Conservation (phyloP, 1,284 basidiomycete species). For the Ustilago xerochloae region DNA sequence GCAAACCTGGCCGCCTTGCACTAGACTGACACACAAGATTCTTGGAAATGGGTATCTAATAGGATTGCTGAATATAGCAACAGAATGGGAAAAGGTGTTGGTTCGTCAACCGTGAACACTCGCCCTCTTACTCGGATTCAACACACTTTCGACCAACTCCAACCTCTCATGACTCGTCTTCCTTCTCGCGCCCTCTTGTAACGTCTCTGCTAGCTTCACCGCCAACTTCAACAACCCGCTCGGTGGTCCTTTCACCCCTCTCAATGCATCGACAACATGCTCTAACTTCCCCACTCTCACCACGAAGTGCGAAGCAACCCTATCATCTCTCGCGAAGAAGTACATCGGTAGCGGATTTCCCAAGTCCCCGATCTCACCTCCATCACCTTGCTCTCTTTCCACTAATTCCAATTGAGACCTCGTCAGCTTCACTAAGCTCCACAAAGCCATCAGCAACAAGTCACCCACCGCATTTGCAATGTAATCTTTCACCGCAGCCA, state of each 20-base stretch:
- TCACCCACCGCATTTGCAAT: slow-evolving; percentile 63
- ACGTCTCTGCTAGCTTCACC: slow-evolving; percentile 10
- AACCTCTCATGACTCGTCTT: slow-evolving; percentile 39
- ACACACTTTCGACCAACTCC: slow-evolving; percentile 15
- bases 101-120: background rate
- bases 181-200: slow-evolving; percentile 37
- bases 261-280: slow-evolving; percentile 8
- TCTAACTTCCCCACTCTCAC: slow-evolving; percentile 21
- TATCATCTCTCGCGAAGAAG: slow-evolving; percentile 61
- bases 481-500: slow-evolving; percentile 63
- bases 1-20: too few species aligned
- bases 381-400: background rate
- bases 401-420: slow-evolving; percentile 10
- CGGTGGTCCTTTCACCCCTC: slow-evolving; percentile 1
- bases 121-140: background rate
- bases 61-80: too few species aligned
- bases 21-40: too few species aligned
- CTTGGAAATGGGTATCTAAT: too few species aligned
- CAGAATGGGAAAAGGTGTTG: background rate
- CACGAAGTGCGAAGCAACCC: slow-evolving; percentile 40
- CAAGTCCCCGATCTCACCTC: slow-evolving; percentile 45
- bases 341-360: slow-evolving; percentile 48
- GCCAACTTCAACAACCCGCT: slow-evolving; percentile 30
- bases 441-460: slow-evolving; percentile 61
- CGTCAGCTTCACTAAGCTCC: slow-evolving; percentile 48